These are phyloP conservation scores for Dactylis glomerata DNA, from an alignment of 176 grass and related monocot species.

Conservation along the genomic window DNA sequence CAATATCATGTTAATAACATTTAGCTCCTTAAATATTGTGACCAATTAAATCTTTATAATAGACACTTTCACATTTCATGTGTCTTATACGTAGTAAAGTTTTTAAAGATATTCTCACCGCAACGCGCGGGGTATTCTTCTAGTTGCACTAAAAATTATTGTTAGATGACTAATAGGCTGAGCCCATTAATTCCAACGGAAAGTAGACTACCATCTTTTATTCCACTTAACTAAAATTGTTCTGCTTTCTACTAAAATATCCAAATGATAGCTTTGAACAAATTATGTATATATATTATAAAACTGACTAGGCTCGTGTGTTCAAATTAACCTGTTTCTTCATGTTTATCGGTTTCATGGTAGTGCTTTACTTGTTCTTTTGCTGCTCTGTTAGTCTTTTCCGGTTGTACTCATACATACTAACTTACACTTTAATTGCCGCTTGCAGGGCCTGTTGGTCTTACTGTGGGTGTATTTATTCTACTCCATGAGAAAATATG, in stretches of 20 bases:
- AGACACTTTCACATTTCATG: too few species aligned
- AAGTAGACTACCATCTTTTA: not conserved
- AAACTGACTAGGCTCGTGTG: not conserved
- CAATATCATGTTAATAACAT: too few species aligned
- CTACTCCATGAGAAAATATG: constrained; percentile 4
- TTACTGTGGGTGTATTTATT: constrained; percentile 13
- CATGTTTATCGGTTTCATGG: not conserved
- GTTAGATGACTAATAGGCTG: not conserved
- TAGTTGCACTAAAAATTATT: not conserved
- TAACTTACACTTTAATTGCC: not conserved
- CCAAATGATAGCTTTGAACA: not conserved
- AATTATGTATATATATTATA: not conserved
- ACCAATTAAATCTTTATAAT: too few species aligned
- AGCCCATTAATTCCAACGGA: not conserved
- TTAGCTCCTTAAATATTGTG: too few species aligned
- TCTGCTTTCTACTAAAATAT: not conserved
- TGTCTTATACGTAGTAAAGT: too few species aligned
- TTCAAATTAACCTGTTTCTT: not conserved
- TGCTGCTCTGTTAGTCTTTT: not conserved
- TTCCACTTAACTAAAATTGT: not conserved
- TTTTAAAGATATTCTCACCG: too few species aligned
- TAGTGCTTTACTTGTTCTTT: not conserved
- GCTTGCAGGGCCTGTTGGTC: not conserved
- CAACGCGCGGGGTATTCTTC: too few species aligned
- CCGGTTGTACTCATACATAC: not conserved